Base-by-base conservation (phyloP, 768 basidiomycete species). In the Pleurotus ostreatus region DNA sequence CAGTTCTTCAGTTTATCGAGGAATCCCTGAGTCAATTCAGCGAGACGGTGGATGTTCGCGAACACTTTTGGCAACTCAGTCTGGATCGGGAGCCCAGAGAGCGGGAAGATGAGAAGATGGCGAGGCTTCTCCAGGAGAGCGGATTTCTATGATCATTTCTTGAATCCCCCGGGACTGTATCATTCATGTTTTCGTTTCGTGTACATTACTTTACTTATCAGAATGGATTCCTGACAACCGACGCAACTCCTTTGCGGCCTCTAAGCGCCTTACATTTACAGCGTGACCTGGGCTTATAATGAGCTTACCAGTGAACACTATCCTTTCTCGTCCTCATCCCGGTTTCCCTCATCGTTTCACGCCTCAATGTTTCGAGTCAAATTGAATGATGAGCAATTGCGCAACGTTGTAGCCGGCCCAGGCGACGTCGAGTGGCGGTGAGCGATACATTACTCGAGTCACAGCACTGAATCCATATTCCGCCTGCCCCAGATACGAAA, bases 41-140 rank as follows among this genome's bases (percentile, higher is more conserved):
- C 57, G 85, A 89, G 63, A 81, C 84, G 18, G 75, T 78, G 25
- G 87, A 85, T 57, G 81, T 85, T 16, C 83, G 85, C 45, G 88
- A 92, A 57, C 79, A 81, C 60, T 88, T 92, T 68, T 98, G 95
- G 88, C 80, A 85, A 55, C 77, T 90, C 55, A 93, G 90, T 71
- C 74, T 96, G 56, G 85, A 89, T 65, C 79, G 92, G 18, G 96
- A 99, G 68, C 96, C 96, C 16, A 81, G 94, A 59, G 96, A 99
- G 72, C 80, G 93, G 46, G 96, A 98, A 62, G 94, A 96, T 62
- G 96, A 97, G 74, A 93, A 94, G 78, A 95, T 97, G 92, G 91
- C 92, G 7, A 79, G 92, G 47, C 72, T 94, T 57, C 72, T 94
- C 43, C 92, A 94, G 66, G 92, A 94, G 70, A 92, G 89, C 57